Conservation (phyloP, 2,329 filamentous ascomycete species). For the Talaromyces sp. region DNA sequence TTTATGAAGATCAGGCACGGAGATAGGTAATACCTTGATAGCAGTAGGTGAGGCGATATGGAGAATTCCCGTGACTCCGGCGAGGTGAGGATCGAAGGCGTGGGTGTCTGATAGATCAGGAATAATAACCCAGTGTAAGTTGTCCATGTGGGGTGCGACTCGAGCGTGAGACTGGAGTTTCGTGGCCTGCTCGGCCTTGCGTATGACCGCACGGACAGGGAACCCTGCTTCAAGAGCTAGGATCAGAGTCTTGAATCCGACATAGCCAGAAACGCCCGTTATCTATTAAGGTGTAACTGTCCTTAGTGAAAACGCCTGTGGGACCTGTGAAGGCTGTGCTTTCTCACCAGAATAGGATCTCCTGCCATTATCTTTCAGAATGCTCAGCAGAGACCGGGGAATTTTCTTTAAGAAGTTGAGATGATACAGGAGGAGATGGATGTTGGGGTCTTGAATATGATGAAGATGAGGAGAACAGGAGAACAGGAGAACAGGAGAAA, state of each 20-base stretch:
- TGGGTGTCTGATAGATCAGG: not conserved
- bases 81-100: not conserved
- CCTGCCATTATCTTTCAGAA: not conserved
- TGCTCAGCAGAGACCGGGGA: not conserved
- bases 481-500: not conserved
- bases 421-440: not conserved
- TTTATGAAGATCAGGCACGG: not conserved
- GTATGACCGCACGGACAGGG: constrained; percentile 26
- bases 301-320: not conserved
- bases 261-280: constrained; percentile 24
- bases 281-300: not conserved
- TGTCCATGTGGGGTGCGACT: not conserved
- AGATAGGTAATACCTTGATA: constrained; percentile 1
- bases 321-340: not conserved
- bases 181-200: constrained; percentile 19
- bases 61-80: not conserved
- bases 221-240: constrained; percentile 26
- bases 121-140: constrained; percentile 5
- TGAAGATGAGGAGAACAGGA: not conserved
- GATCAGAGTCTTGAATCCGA: constrained; percentile 26
- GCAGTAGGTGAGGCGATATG: constrained; percentile 5
- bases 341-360: not conserved
- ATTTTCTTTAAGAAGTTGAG: not conserved
- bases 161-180: not conserved
- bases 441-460: not conserved